These are phyloP conservation scores for Tubosaeta sp. DNA, from an alignment of 768 basidiomycete genomes.

Conservation along the genomic window DNA sequence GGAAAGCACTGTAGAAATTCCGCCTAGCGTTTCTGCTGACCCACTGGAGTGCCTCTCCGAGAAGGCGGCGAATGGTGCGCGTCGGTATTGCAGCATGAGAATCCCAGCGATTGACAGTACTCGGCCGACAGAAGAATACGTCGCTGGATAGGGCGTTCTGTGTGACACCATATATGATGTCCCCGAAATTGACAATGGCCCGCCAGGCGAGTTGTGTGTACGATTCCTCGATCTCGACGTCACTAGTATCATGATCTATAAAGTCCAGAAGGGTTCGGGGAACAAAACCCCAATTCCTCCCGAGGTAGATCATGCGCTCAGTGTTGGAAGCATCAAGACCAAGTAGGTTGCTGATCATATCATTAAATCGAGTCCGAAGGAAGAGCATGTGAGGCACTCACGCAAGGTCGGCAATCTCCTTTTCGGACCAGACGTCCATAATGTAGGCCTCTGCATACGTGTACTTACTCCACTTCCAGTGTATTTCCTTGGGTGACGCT, in stretches of 20 bases:
- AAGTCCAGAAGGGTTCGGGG: no score
- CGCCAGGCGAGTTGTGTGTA: not conserved
- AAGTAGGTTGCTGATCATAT: not conserved
- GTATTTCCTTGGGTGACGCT: not conserved
- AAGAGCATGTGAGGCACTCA: not conserved
- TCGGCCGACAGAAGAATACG: not conserved
- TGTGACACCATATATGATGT: no score
- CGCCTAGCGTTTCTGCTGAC: not conserved
- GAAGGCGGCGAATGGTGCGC: not conserved
- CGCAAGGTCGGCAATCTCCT: not conserved
- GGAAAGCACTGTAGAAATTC: not conserved
- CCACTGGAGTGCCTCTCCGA: not conserved
- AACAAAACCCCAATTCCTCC: not conserved
- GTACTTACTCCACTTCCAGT: constrained; percentile 6
- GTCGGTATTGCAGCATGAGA: not conserved
- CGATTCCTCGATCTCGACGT: accelerated
- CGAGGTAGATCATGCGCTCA: not conserved
- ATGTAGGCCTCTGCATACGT: not conserved
- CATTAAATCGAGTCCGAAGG: not conserved
- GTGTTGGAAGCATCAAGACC: not conserved
- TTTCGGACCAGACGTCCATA: constrained; percentile 1
- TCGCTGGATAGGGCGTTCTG: not conserved
- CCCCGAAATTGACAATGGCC: not conserved
- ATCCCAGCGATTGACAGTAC: not conserved
- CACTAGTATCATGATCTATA: no score